Conservation (phyloP, 805 yeast genomes). For the Cyberlindnera veronae region DNA sequence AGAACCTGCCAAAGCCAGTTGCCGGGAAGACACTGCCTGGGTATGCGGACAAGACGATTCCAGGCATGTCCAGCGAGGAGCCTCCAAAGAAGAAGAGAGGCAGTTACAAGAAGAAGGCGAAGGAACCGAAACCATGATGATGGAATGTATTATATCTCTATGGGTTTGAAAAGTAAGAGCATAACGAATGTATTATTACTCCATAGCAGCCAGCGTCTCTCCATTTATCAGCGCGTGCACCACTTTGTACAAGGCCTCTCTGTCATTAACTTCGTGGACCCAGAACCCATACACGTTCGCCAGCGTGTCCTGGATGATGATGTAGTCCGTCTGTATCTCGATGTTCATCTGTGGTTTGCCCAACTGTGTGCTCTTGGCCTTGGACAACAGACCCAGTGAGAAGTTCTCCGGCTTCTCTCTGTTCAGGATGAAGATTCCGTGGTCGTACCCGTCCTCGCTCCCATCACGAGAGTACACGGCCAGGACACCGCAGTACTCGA, state of each 20-base stretch:
- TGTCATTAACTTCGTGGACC: constrained; percentile 68
- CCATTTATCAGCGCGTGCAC: constrained; percentile 28
- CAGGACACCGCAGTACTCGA: constrained; percentile 67
- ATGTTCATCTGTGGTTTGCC: constrained; percentile 51
- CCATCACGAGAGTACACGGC: constrained; percentile 57
- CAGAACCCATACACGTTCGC: constrained; percentile 77
- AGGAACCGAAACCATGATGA: background rate
- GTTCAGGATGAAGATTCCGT: constrained; percentile 69
- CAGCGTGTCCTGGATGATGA: constrained; percentile 61
- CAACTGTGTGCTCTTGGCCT: constrained; percentile 38
- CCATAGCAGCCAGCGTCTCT: constrained; percentile 2
- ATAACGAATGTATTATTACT: too few species aligned
- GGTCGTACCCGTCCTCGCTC: constrained; percentile 44
- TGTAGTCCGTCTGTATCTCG: constrained; percentile 64
- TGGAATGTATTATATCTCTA: too few species aligned
- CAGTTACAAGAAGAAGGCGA: constrained; percentile 27
- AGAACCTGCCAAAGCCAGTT: constrained; percentile 15
- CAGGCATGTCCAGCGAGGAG: constrained; percentile 19
- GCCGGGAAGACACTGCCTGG: constrained; percentile 28
- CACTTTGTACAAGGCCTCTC: constrained; percentile 53
- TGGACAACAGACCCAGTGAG: constrained; percentile 64
- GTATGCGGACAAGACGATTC: constrained; percentile 24
- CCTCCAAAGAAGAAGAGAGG: constrained; percentile 29
- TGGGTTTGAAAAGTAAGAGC: too few species aligned
- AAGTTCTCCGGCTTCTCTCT: constrained; percentile 67